phyloP scores from a whole-genome alignment of 495 filamentous ascomycete genomes.

The Mycothermus thermophilus region DNA sequence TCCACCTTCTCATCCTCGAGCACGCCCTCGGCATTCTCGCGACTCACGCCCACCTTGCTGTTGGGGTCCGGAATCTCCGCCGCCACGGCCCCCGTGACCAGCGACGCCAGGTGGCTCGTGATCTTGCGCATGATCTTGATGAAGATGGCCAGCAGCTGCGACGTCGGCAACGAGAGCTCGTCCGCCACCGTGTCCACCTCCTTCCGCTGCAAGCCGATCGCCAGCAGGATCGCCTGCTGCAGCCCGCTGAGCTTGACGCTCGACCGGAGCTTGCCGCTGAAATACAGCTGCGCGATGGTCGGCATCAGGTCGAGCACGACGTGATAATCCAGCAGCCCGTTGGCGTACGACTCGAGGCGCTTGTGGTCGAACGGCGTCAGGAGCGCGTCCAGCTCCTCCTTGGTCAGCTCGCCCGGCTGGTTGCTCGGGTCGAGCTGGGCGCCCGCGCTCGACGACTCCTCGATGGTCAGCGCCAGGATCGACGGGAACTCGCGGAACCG shows the following conservation, averaged over 20 bases:
- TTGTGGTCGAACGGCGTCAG: conserved; percentile 91
- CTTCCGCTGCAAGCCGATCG: conserved; percentile 81
- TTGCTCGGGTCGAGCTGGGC: conserved; percentile 43
- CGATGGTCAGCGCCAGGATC: conserved; percentile 69
- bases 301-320: conserved; percentile 92
- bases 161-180: conserved; percentile 57
- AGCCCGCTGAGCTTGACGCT: conserved; percentile 58
- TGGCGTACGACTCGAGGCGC: conserved; percentile 84
- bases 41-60: conserved; percentile 36
- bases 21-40: conserved; percentile 37
- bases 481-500: conserved; percentile 80
- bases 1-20: conserved; percentile 50
- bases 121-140: conserved; percentile 89
- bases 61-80: conserved; percentile 51
- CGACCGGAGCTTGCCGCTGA: conserved; percentile 55
- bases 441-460: conserved; percentile 70
- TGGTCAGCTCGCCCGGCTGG: conserved; percentile 42
- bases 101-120: conserved; percentile 52
- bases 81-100: conserved; percentile 63
- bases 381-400: conserved; percentile 53
- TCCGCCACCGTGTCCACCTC: conserved; percentile 66
- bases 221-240: conserved; percentile 74
- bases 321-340: conserved; percentile 94
- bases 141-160: conserved; percentile 88
- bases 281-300: conserved; percentile 63